phyloP scores from a whole-genome alignment of 345 rosid genomes.

The Balakata baccata region DNA sequence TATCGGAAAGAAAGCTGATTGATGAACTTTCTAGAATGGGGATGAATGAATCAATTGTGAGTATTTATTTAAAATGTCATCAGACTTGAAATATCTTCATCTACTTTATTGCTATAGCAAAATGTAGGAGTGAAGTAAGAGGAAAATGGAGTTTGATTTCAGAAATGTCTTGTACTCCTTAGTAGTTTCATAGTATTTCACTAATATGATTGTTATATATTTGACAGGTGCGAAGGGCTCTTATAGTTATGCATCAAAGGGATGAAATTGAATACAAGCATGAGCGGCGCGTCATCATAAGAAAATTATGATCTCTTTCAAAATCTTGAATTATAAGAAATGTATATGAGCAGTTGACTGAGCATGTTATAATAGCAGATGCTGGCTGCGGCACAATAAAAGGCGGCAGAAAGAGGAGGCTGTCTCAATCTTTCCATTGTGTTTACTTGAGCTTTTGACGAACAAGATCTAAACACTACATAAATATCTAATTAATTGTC shows the following conservation, averaged over 20 bases:
- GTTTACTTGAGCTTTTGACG: too few relatives aligned
- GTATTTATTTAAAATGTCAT: slow-evolving; percentile 16
- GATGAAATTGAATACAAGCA: slow-evolving; percentile 92
- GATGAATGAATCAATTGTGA: slow-evolving; percentile 84
- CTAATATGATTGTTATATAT: not conserved
- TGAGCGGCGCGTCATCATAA: slow-evolving; percentile 76
- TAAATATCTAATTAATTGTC: too few relatives aligned
- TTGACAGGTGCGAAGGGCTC: slow-evolving; percentile 87
- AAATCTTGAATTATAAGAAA: not conserved
- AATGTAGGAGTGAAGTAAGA: not conserved
- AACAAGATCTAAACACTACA: too few relatives aligned
- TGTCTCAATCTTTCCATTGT: too few relatives aligned
- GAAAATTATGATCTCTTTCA: slow-evolving; percentile 37
- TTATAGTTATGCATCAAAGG: slow-evolving; percentile 95
- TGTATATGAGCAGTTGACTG: not conserved
- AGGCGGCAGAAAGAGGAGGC: too few relatives aligned
- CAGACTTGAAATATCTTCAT: not conserved
- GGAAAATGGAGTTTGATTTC: not conserved
- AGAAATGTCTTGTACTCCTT: not conserved
- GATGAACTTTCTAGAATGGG: slow-evolving; percentile 89
- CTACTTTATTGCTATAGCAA: not conserved
- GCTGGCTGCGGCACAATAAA: not conserved
- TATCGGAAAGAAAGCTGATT: slow-evolving; percentile 80
- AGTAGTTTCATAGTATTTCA: not conserved
- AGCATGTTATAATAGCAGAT: not conserved